A percentile compares a stretch with the other conserved stretches of the same genome.
These are phyloP conservation scores for Hibiscus syriacus DNA, from an alignment of 345 rosid genomes.

Conservation along the genomic window DNA sequence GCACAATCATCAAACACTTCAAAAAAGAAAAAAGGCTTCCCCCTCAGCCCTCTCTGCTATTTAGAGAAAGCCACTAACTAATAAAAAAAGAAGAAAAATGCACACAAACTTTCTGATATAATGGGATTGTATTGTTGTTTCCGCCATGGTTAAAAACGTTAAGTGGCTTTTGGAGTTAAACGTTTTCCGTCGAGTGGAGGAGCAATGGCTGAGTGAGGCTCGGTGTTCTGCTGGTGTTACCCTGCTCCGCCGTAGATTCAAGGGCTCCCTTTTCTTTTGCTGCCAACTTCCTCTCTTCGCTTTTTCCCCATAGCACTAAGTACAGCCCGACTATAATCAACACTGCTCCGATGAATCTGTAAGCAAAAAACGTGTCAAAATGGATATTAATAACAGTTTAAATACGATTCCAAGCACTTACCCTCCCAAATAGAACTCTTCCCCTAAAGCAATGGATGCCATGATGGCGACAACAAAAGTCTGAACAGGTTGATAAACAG, in stretches of 20 bases:
- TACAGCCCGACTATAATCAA: slow-evolving; percentile 73
- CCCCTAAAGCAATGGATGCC: slow-evolving; percentile 86
- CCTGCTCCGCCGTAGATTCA: slow-evolving; percentile 57
- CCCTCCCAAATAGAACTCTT: slow-evolving; percentile 96
- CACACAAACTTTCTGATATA: slow-evolving; percentile 26
- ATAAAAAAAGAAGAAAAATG: slow-evolving; percentile 10
- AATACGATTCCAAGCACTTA: slow-evolving; percentile 18
- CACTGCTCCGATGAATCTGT: slow-evolving; percentile 87
- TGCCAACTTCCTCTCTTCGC: slow-evolving; percentile 67
- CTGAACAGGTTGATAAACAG: slow-evolving; percentile 97
- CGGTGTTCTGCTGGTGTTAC: slow-evolving; percentile 39
- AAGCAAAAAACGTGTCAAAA: not conserved
- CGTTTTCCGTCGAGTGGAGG: slow-evolving; percentile 69
- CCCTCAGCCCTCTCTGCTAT: slow-evolving; percentile 15
- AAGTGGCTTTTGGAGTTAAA: slow-evolving; percentile 34
- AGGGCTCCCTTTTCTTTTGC: slow-evolving; percentile 42
- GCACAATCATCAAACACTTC: slow-evolving; percentile 14
- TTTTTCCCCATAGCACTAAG: slow-evolving; percentile 91
- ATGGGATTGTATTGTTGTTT: not conserved
- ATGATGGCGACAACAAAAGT: slow-evolving; percentile 93
- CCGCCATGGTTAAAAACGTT: slow-evolving; percentile 10
- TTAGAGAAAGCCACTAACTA: not conserved
- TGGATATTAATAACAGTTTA: too few relatives aligned
- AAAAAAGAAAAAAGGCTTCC: slow-evolving; percentile 21
- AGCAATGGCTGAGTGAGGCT: slow-evolving; percentile 75